These are phyloP conservation scores for Pseudogymnoascus sp. DNA, from an alignment of 2,329 filamentous ascomycete genomes.

Conservation along the genomic window DNA sequence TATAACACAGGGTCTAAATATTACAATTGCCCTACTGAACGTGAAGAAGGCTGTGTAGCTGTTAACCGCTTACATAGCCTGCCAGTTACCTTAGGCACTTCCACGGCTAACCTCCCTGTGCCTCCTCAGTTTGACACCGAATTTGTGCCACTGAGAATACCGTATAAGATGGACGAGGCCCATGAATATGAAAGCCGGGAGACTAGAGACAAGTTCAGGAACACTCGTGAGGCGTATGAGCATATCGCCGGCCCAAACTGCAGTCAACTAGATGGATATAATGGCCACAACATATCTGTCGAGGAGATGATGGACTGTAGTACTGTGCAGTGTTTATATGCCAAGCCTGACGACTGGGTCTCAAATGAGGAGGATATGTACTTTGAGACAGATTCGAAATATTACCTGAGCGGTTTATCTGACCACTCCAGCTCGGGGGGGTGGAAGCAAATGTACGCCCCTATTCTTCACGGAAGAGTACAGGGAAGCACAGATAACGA, in stretches of 20 bases:
- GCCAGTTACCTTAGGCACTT: neutral
- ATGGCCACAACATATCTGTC: neutral
- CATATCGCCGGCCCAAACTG: neutral
- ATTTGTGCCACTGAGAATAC: neutral
- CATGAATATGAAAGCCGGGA: neutral
- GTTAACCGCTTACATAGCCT: neutral
- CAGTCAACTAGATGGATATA: neutral
- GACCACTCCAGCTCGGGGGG: neutral
- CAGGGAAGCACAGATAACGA: neutral
- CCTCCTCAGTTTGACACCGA: neutral
- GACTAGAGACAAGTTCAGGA: neutral
- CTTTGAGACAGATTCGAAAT: neutral
- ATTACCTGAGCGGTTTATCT: neutral
- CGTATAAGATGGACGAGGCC: neutral
- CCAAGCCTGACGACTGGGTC: neutral
- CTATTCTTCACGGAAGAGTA: neutral
- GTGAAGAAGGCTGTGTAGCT: neutral
- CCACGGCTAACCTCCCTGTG: neutral
- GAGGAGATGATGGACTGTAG: neutral
- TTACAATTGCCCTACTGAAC: neutral
- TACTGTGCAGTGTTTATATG: neutral
- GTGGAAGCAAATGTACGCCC: neutral
- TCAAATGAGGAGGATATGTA: neutral
- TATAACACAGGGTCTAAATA: neutral
- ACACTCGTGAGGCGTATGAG: neutral